phyloP scores from a whole-genome alignment of 495 filamentous ascomycete species.

The Glonium stellatum region DNA sequence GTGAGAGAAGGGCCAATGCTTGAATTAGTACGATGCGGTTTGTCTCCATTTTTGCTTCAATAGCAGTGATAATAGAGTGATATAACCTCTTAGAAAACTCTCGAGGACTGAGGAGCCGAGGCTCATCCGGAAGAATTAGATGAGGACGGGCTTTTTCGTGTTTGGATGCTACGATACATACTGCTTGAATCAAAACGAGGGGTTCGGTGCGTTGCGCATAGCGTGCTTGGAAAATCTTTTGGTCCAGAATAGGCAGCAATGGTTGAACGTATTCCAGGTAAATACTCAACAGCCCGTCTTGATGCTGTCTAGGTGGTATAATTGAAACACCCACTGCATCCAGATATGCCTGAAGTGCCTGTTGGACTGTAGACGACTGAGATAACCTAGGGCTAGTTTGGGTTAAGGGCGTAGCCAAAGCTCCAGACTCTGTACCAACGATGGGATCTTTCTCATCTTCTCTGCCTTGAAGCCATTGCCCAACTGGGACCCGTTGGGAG shows the following conservation, averaged over 20 bases:
- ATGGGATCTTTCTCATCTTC: conserved; percentile 10
- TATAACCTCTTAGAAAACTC: conserved; percentile 34
- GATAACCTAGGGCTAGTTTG: conserved; percentile 15
- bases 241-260: conserved; percentile 33
- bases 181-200: conserved; percentile 31
- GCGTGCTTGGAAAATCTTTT: conserved; percentile 25
- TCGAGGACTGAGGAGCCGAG: conserved; percentile 23
- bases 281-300: conserved; percentile 32
- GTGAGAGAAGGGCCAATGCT: conserved; percentile 37
- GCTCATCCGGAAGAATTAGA: conserved; percentile 24
- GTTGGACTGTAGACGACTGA: conserved; percentile 16
- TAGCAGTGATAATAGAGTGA: conserved; percentile 27
- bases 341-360: conserved; percentile 25
- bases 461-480: conserved; percentile 25
- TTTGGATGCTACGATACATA: conserved; percentile 36
- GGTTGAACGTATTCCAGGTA: conserved; percentile 36
- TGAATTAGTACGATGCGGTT: conserved; percentile 38
- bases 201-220: conserved; percentile 23
- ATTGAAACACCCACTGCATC: conserved; percentile 27
- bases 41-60: conserved; percentile 30
- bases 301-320: conserved; percentile 22
- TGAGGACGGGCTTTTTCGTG: conserved; percentile 28
- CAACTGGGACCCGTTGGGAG: conserved; percentile 15
- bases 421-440: conserved; percentile 3
- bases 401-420: conserved; percentile 5